Evolutionary conservation across 164 flowering plant genomes (phyloP), one percentile per base, ranked within the genome.

Genomic region (Piper betle): DNA sequence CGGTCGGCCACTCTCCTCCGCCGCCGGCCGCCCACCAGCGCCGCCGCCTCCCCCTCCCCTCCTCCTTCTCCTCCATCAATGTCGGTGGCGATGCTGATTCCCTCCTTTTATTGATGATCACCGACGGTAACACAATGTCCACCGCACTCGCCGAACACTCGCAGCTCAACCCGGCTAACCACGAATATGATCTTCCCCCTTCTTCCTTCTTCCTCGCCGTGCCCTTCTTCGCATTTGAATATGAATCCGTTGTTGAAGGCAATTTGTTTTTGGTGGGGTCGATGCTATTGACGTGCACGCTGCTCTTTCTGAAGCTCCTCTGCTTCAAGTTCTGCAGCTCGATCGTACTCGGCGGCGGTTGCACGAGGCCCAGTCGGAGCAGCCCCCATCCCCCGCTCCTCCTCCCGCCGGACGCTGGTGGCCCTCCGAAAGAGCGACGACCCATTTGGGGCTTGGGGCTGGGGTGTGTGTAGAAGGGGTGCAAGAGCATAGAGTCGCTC

Each of bases 361-460:
- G 37, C 39, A 55, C 58, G 39, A 8, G 58, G 25, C 58, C 58
- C 39, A 55, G 39, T 11, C 39, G 19, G 39, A 55, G 58, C 37
- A 55, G 39, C 58, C 58, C 58, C 58, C 58, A 55, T 9, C 56
- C 56, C 13, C 38, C 38, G 5, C 39, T 9, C 3, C 15, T 55
- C 58, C 15, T 2, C 39, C 38, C 1, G 39, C 58, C 11, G 10
- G 39, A 55, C 6, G 15, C 58, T 0, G 13, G 39, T 8, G 58
- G 2, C 7, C 15, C 38, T 6, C 13, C 37, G 2, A 33, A 38
- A 5, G 15, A 15, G 5, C 15, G 39, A 4, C 39, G 38, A 33
- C 39, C 58, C 39, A 55, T 33, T 6, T 55, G 58, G 4, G 58
- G 58, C 58, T 55, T 55, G 33, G 58, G 58, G 58, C 58, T 55